Conservation (phyloP, 371 early-diverging fungal species). For the Phascolomyces articulosus region DNA sequence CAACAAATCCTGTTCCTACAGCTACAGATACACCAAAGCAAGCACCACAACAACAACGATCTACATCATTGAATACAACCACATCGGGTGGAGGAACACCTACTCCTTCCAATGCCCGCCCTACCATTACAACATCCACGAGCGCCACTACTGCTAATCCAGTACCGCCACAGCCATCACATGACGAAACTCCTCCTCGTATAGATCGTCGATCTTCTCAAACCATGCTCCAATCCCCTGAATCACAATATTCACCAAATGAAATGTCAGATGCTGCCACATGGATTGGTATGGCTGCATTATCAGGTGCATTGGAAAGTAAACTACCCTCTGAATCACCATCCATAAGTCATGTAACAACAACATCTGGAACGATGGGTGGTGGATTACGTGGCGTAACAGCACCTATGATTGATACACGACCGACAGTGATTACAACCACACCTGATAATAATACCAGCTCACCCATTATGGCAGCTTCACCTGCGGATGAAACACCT, state of each 20-base stretch:
- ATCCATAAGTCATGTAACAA: too few species aligned
- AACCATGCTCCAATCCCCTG: not conserved
- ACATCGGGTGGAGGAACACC: not conserved
- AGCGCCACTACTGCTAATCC: not conserved
- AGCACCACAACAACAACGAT: conserved; percentile 3
- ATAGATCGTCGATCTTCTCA: not conserved
- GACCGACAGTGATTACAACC: conserved; percentile 1
- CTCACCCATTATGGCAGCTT: conserved; percentile 6
- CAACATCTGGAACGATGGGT: not conserved
- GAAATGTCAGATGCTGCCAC: conserved; percentile 10
- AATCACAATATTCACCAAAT: not conserved
- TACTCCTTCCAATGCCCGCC: too few species aligned
- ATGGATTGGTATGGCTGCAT: conserved; percentile 13
- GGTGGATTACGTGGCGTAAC: not conserved
- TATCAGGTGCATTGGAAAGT: conserved; percentile 7
- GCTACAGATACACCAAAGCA: not conserved
- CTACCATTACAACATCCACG: not conserved
- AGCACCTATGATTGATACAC: conserved; percentile 1
- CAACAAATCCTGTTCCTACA: too few species aligned
- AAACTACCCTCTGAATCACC: too few species aligned
- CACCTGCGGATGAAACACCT: not conserved
- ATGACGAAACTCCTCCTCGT: conserved; percentile 3
- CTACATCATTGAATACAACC: not conserved
- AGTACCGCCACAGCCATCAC: not conserved
- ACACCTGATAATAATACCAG: conserved; percentile 1